Evolutionary conservation across 2,329 filamentous ascomycete species (phyloP).

Genomic region (Coniochaeta sp.): DNA sequence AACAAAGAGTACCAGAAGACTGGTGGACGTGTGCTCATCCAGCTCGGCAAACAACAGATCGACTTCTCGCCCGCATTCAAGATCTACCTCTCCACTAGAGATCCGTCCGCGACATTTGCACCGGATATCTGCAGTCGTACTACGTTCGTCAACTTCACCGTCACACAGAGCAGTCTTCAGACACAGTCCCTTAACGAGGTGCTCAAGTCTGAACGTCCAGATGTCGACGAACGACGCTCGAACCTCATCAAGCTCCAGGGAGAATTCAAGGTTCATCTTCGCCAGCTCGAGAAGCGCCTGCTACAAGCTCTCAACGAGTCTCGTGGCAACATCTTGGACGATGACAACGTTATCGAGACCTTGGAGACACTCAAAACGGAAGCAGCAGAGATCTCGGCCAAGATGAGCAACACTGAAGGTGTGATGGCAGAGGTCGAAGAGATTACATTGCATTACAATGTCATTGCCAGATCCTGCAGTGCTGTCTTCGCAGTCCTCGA

Average conservation of each 20-base stretch:
- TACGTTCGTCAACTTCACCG: conserved; percentile 98
- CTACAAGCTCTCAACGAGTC: conserved; percentile 95
- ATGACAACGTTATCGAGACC: conserved; percentile 96
- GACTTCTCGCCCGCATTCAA: conserved; percentile 97
- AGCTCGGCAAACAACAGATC: conserved; percentile 97
- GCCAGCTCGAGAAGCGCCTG: conserved; percentile 88
- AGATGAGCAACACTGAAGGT: conserved; percentile 94
- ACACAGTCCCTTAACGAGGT: conserved; percentile 97
- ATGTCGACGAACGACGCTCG: conserved; percentile 91
- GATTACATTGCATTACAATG: conserved; percentile 89
- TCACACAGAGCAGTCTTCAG: conserved; percentile 96
- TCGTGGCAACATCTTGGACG: conserved; percentile 93
- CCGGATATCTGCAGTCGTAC: conserved; percentile 97
- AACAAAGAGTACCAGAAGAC: conserved; percentile 99
- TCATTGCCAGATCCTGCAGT: conserved; percentile 91
- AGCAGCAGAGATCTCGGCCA: conserved; percentile 88
- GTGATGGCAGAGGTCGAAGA: conserved; percentile 97
- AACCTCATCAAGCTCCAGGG: conserved; percentile 98
- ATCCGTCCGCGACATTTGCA: conserved; percentile 91
- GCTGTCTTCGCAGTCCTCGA: conserved; percentile 95
- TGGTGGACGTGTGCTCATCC: conserved; percentile 93
- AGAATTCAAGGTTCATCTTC: conserved; percentile 97
- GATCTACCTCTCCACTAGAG: conserved; percentile 88
- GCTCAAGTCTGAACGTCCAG: conserved; percentile 91
- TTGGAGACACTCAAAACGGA: conserved; percentile 97